Base-by-base conservation (phyloP, 1,284 basidiomycete species). In the Trametes pubescens region DNA sequence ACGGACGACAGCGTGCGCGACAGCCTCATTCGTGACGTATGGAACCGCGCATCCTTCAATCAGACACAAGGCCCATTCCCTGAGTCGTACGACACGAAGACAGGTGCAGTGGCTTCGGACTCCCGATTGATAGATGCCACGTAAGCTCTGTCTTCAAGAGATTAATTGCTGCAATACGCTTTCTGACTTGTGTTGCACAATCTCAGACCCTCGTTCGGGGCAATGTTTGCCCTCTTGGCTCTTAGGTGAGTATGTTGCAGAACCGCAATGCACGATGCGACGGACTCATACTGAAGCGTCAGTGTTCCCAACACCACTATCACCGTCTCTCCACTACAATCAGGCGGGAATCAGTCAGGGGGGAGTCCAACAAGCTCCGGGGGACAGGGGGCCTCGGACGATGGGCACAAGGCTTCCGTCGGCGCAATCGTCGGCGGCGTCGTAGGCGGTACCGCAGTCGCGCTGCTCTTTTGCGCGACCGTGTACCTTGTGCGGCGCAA, bases 11-110 rank as follows among this genome's bases (percentile, higher is more conserved):
- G 51, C 32, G 64, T 73, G 11, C 70, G 70, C 18, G 56, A 73
- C 47, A 18, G 46, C 16, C 48, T 76, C 7, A 65, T 76, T 13
- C 24, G 59, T 0, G 62, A 65, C 14, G 65, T 70, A 2, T 73
- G 71, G 72, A 52, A 52, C 26, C 68, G 67, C 21, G 68, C 68
- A 1, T 62, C 68, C 29, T 66, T 51, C 47, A 75, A 74, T 55
- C 34, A 26, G 14, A 71, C 73, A 2, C 26, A 48, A 2, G 69
- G 64, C 2, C 37, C 65, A 0, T 71, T 72, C 53, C 67, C 72
- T 0, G 62, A 66, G 16, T 11, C 40, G 21, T 75, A 74, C 49
- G 57, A 68, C 9, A 47, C 59, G 9, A 44, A 52, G 16, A 61
- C 59, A 2, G 72, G 71, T 5, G 35, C 44, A 4, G n/a, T 4